Conservation (phyloP, 345 rosid genomes). For the Orychophragmus violaceus region DNA sequence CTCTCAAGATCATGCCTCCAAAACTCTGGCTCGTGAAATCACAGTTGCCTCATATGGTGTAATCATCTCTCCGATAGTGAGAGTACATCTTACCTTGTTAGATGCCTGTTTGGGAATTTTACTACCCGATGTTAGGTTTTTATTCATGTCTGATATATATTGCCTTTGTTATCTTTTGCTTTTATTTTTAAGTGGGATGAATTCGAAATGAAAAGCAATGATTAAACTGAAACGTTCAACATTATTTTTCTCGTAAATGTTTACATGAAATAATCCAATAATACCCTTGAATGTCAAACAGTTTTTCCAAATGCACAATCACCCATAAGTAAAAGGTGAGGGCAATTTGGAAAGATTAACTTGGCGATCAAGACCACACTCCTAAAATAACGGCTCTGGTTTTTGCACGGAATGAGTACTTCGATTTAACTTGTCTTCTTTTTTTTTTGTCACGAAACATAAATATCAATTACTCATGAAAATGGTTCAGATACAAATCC, state of each 20-base stretch:
- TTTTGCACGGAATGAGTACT: conserved; percentile 28
- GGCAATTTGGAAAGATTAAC: neutral
- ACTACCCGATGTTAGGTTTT: neutral
- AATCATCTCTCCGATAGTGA: neutral
- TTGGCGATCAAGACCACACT: conserved; percentile 14
- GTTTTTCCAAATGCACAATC: neutral
- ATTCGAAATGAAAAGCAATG: neutral
- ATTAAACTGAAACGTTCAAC: neutral
- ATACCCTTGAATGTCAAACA: neutral
- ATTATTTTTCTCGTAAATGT: neutral
- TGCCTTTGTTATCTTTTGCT: neutral
- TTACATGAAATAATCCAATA: neutral
- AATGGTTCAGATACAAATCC: no score
- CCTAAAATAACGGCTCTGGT: conserved; percentile 25
- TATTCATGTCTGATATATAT: neutral
- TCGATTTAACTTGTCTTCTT: conserved; percentile 31
- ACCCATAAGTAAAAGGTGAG: neutral
- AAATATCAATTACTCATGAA: no score
- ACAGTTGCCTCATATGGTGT: neutral
- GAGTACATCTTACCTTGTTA: neutral
- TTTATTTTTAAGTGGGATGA: neutral
- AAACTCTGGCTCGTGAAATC: neutral
- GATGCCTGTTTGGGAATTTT: neutral
- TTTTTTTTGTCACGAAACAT: no score
- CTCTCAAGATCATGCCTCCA: neutral